Percentiles rank a stretch among this genome's conserved stretches.
Evolutionary conservation across 1,284 basidiomycete species (phyloP).

Genomic region (Ganoderma lingzhi): DNA sequence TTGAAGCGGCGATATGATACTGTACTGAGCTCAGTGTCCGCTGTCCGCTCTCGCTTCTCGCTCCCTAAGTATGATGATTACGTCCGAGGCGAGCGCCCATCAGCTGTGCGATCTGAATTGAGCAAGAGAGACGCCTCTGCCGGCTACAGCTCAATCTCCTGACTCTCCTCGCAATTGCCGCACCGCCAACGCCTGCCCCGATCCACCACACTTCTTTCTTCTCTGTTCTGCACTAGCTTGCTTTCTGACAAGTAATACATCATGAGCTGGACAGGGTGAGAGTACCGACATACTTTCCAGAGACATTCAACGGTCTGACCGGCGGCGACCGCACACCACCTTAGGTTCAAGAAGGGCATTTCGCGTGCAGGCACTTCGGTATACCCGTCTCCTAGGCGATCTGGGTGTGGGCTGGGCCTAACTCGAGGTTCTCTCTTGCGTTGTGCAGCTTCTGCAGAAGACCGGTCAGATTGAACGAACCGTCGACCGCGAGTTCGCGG

Average conservation of each 20-base stretch:
- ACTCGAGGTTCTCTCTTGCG: background rate
- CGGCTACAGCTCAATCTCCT: slow-evolving; percentile 2
- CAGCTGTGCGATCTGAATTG: slow-evolving; percentile 16
- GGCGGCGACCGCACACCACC: background rate
- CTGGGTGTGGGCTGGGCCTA: slow-evolving; percentile 2
- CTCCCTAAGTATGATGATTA: background rate
- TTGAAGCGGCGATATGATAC: background rate
- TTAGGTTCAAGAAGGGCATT: slow-evolving; percentile 33
- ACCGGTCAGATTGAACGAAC: slow-evolving; percentile 98
- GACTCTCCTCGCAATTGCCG: slow-evolving; percentile 5
- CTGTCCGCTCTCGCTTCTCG: no score
- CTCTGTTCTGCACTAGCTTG: slow-evolving; percentile 18
- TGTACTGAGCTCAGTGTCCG: no score
- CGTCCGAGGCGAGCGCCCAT: slow-evolving; percentile 11
- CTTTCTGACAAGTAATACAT: background rate
- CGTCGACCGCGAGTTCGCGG: slow-evolving; percentile 92
- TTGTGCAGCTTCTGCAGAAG: slow-evolving; percentile 86
- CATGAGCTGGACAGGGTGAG: slow-evolving; percentile 34
- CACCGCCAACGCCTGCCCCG: slow-evolving; percentile 21
- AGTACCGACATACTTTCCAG: background rate
- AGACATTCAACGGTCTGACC: background rate
- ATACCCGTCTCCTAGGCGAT: slow-evolving; percentile 10
- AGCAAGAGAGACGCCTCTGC: background rate
- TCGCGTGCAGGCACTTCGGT: slow-evolving; percentile 33
- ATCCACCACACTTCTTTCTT: slow-evolving; percentile 14